Evolutionary conservation across 2,329 filamentous ascomycete genomes (phyloP), one percentile per base, ranked within the genome.

Genomic region (Chaetomium strumarium): DNA sequence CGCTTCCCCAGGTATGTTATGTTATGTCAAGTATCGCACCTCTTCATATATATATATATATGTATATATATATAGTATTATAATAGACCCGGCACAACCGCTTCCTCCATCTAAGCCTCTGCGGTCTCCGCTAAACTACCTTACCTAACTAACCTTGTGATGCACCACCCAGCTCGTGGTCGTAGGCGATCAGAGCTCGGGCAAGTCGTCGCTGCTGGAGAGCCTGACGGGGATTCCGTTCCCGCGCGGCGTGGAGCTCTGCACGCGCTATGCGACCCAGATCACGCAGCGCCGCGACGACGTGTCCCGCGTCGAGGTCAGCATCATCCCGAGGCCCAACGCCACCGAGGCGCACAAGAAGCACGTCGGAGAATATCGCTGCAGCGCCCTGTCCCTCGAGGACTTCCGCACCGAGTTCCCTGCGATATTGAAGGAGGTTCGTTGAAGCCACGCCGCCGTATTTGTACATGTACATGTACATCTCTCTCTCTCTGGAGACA

Each of bases 261-360:
- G 66, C 55, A 68, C 65, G 1, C 59, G 64, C 5, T 66, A 67
- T 37, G 63, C 63, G 3, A 67, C 65, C 7, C 73, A 76, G 55
- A 76, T 77, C 20, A 72, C 69, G 5, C 73, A 68, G 53, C 66
- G 73, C 2, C 72, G 74, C 0, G 73, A 75, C 11, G 45, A 54
- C 0, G 49, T 60, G 0, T 17, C 65, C 12, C 67, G 65, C 12
- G 70, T 78, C 0, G 55, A 66, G 0, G 64, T 79, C 0, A 72
- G 68, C 0, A 78, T 79, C 19, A 73, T 59, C 2, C 51, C 60
- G 3, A 58, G 72, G 2, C 66, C 70, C 0, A 62, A 64, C 1
- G 53, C 59, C 0, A 53, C 65, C 5, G 58, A 65, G 1, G 52
- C 31, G 13, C 56, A 58, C 37, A 57, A 53, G 31, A 44, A 24